Conservation (phyloP, 805 yeast genomes). For the Candida dajiaensis region DNA sequence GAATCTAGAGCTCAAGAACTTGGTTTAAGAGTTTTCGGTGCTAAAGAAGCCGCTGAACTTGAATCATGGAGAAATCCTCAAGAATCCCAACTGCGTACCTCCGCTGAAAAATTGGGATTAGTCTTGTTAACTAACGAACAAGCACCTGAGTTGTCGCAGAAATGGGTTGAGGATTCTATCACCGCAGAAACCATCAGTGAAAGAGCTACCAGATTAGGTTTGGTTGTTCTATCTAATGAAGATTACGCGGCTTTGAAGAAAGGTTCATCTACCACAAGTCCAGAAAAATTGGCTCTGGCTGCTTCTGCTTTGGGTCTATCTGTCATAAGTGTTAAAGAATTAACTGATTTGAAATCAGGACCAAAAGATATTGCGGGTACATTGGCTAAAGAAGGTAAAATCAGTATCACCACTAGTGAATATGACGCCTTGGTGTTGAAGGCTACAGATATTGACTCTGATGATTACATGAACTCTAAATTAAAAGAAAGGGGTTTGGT, state of each 20-base stretch:
- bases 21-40: slow-evolving; percentile 22
- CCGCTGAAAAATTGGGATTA: slow-evolving; percentile 12
- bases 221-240: slow-evolving; percentile 2
- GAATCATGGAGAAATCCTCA: slow-evolving; percentile 6
- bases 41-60: slow-evolving; percentile 10
- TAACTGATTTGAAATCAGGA: background rate
- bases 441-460: background rate
- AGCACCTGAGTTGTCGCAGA: slow-evolving; percentile 13
- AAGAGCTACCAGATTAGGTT: slow-evolving; percentile 1
- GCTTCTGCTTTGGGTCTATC: slow-evolving; percentile 7
- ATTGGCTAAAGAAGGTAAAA: background rate
- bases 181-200: slow-evolving; percentile 2
- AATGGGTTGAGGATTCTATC: background rate
- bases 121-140: slow-evolving; percentile 21
- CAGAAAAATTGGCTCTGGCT: slow-evolving; percentile 3
- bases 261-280: background rate
- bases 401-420: background rate
- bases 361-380: background rate
- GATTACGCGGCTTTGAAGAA: slow-evolving; percentile 5
- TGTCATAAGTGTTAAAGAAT: background rate
- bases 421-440: background rate
- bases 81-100: slow-evolving; percentile 13
- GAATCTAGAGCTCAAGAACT: slow-evolving; percentile 8
- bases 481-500: background rate
- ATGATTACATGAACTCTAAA: background rate